Percentiles rank a stretch among this genome's conserved stretches.
Evolutionary conservation across 2,329 filamentous ascomycete genomes (phyloP).

Genomic region (Bipolaris gigantea): DNA sequence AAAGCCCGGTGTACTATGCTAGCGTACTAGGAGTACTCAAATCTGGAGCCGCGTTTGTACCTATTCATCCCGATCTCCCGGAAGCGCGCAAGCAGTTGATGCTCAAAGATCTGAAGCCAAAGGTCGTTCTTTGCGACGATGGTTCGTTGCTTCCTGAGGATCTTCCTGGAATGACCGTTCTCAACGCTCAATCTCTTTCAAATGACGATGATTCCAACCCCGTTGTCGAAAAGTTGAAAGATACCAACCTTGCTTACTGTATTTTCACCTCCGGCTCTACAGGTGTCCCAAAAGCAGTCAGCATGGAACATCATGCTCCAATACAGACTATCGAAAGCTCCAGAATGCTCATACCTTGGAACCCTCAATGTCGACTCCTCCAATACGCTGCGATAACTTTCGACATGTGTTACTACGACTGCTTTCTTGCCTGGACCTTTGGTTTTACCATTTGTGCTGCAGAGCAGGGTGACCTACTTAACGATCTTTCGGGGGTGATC

Average conservation of each 20-base stretch:
- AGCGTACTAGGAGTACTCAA: conserved; percentile 47
- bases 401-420: conserved; percentile 54
- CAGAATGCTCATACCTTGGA: conserved; percentile 46
- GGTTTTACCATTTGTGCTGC: conserved; percentile 50
- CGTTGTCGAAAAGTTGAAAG: conserved; percentile 24
- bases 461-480: conserved; percentile 43
- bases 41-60: conserved; percentile 44
- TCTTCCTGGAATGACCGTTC: conserved; percentile 4
- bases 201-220: conserved; percentile 26
- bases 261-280: conserved; percentile 52
- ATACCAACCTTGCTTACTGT: conserved; percentile 46
- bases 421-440: conserved; percentile 50
- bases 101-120: conserved; percentile 39
- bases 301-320: conserved; percentile 47
- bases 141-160: background rate
- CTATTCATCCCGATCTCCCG: conserved; percentile 42
- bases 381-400: conserved; percentile 50
- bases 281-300: conserved; percentile 49
- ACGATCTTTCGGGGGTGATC: conserved; percentile 43
- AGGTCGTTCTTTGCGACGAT: conserved; percentile 29
- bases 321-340: conserved; percentile 48
- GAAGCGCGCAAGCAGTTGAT: conserved; percentile 41
- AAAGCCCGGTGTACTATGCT: conserved; percentile 42
- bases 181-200: conserved; percentile 23
- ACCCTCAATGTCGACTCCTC: conserved; percentile 41